Evolutionary conservation across 2,329 filamentous ascomycete genomes (phyloP).

Genomic region (Grosmannia penicillata): DNA sequence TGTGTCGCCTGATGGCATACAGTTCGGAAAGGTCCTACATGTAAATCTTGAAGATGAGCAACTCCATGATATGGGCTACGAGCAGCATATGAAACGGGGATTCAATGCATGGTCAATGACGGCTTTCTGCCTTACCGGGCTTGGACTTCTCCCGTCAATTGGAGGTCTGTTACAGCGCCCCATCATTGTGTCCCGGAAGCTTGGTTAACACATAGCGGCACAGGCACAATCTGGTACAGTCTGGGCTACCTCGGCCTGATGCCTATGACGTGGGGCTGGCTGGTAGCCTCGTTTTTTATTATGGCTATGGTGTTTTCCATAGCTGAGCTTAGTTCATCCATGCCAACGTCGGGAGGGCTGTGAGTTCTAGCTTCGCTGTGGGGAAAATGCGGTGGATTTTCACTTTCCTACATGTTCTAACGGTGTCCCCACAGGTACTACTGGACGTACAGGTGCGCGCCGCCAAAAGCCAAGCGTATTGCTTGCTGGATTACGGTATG

Average conservation of each 20-base stretch:
- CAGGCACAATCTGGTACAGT: slow-evolving; percentile 5
- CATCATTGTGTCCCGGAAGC: neutral
- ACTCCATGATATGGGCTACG: slow-evolving; percentile 2
- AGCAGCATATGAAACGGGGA: slow-evolving; percentile 4
- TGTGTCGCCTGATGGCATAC: neutral
- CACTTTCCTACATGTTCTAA: no score
- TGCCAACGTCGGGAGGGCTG: slow-evolving; percentile 4
- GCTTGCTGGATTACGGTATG: slow-evolving; percentile 5
- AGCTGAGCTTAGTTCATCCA: slow-evolving; percentile 2
- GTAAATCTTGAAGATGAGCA: neutral
- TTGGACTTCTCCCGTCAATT: slow-evolving; percentile 2
- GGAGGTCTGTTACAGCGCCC: neutral
- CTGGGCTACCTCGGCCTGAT: slow-evolving; percentile 4
- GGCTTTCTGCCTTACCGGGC: slow-evolving; percentile 3
- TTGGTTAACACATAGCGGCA: neutral
- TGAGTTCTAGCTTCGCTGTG: no score
- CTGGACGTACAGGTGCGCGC: slow-evolving; percentile 3
- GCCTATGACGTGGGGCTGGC: slow-evolving; percentile 6
- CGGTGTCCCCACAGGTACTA: no score
- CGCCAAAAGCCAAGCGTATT: neutral
- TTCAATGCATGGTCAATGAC: slow-evolving; percentile 3
- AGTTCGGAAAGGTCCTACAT: slow-evolving; percentile 1
- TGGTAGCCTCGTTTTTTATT: slow-evolving; percentile 2
- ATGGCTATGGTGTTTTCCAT: slow-evolving; percentile 2
- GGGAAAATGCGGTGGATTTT: no score